These are phyloP conservation scores for Diatrype stigma DNA, from an alignment of 2,329 filamentous ascomycete genomes.

Conservation along the genomic window DNA sequence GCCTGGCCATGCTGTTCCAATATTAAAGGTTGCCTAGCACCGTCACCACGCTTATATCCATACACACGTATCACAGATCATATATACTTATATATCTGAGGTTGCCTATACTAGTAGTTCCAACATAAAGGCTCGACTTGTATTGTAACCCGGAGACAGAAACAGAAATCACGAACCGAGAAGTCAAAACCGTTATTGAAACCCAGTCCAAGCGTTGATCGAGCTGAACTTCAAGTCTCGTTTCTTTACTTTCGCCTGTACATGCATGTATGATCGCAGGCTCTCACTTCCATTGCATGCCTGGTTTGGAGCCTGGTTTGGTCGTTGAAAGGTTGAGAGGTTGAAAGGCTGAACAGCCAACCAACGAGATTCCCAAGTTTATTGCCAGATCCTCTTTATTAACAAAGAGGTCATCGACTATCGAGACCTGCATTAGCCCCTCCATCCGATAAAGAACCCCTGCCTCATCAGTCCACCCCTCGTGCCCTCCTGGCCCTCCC, in stretches of 20 bases:
- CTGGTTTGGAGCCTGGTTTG: too few species aligned
- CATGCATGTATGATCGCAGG: background rate
- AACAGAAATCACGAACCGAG: background rate
- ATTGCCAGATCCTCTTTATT: background rate
- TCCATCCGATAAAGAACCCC: constrained; percentile 3
- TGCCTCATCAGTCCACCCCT: background rate
- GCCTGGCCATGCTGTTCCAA: background rate
- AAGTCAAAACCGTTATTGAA: background rate
- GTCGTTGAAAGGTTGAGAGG: too few species aligned
- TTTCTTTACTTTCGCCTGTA: background rate
- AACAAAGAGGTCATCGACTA: background rate
- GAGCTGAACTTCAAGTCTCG: background rate
- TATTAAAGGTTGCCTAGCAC: background rate
- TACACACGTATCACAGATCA: background rate
- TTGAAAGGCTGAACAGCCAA: too few species aligned
- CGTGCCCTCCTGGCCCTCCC: background rate
- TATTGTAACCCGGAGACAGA: background rate
- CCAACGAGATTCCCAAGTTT: background rate
- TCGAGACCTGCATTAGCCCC: constrained; percentile 6
- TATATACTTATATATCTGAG: background rate
- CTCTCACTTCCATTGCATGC: background rate
- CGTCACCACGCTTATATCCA: background rate
- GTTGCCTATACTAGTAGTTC: background rate
- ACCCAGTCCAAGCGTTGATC: background rate
- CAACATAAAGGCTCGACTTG: background rate